These are phyloP conservation scores for Agaricales sp. DNA, from an alignment of 1,284 basidiomycete genomes.

Conservation along the genomic window DNA sequence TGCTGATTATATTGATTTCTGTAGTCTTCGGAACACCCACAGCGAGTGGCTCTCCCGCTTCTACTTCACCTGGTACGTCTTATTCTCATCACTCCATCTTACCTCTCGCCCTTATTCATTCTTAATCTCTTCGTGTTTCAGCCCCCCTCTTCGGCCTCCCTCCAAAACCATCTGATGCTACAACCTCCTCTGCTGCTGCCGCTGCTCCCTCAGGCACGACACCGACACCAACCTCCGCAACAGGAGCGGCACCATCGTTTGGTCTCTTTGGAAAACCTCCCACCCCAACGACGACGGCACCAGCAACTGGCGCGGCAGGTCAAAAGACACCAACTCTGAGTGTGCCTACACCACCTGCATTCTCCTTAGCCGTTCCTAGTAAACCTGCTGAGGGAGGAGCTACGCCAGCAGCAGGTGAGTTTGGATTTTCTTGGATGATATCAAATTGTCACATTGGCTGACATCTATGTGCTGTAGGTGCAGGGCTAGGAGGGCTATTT, in stretches of 20 bases:
- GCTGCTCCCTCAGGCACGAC: slow-evolving; percentile 7
- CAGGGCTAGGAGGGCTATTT: too few species aligned
- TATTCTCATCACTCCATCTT: neutral
- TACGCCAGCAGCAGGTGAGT: neutral
- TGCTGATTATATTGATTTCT: neutral
- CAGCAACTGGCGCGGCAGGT: too few species aligned
- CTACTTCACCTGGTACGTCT: slow-evolving; percentile 4
- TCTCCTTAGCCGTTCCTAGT: too few species aligned
- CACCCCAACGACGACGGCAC: neutral
- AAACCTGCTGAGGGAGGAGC: too few species aligned
- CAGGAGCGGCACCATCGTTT: slow-evolving; percentile 1
- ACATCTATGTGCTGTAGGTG: too few species aligned
- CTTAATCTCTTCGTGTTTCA: slow-evolving; percentile 22
- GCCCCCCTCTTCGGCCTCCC: slow-evolving; percentile 1
- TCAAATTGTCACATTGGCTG: too few species aligned
- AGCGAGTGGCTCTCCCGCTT: neutral
- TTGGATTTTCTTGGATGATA: too few species aligned
- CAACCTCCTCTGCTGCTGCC: slow-evolving; percentile 5
- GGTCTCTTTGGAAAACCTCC: neutral
- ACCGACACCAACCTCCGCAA: neutral
- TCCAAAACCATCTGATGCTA: neutral
- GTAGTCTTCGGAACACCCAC: neutral
- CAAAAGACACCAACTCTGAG: too few species aligned
- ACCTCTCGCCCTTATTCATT: slow-evolving; percentile 18
- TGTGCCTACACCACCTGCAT: too few species aligned